Evolutionary conservation across 2,329 filamentous ascomycete genomes (phyloP), one percentile per base, ranked within the genome.

Genomic region (Xylariaceae sp.): DNA sequence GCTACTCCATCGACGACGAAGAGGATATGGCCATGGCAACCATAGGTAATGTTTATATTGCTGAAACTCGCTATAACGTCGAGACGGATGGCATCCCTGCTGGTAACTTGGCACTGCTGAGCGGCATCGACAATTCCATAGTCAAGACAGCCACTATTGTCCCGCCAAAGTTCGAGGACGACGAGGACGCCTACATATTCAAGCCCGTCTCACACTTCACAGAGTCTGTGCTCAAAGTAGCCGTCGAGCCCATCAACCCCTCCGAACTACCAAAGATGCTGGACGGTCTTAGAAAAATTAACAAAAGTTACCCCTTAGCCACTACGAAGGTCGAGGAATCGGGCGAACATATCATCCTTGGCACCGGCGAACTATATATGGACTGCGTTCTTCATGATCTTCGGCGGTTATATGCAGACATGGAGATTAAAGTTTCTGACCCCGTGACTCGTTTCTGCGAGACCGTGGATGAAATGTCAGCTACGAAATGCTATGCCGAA

Each of bases 311-410:
- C 65, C 94, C 94, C 32, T 80, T 99, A 30, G 89, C 97, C 64
- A 89, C 88, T 9, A 99, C 94, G 3, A 97, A 97, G 71, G 94
- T 99, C 3, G 94, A 99, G 70, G 94, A 99, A 73, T 96, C 91
- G 1, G 94, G 94, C 49, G 94, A 99, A 72, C 94, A 99, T 68
- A 87, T 99, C 61, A 80, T 99, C 46, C 81, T 99, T 3, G 94
- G 94, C 29, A 99, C 94, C 0, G 94, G 94, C 57, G 94, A 99
- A 71, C 78, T 99, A n/a, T 99, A 99, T 75, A 97, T 99, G 91
- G 94, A 99, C 71, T 99, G 94, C 66, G 92, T 99, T 3, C 79
- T 99, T 45, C 94, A 99, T 71, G 94, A 99, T 68, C 79, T 99
- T 46, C 87, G 94, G 51, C 83, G 86, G 41, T 73, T 97, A n/a